Percentiles rank a stretch among this genome's conserved stretches.
Conservation (phyloP, 305 asterid species). For the Nicotiana rustica region DNA sequence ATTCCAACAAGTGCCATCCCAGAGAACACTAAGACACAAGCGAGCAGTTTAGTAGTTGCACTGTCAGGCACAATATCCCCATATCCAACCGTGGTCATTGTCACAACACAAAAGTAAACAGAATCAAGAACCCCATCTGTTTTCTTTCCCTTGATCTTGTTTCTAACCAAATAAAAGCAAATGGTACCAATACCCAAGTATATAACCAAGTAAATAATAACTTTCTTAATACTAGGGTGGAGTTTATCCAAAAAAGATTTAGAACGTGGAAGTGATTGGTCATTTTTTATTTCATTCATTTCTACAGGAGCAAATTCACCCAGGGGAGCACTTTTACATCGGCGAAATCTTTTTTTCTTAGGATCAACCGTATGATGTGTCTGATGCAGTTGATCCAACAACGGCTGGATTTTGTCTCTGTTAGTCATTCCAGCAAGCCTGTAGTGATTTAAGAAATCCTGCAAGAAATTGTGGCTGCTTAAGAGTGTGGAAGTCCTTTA, state of each 20-base stretch:
- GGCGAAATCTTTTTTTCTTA: slow-evolving; percentile 61
- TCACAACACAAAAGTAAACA: slow-evolving; percentile 87
- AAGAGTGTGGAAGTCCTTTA: neutral
- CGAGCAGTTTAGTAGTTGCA: slow-evolving; percentile 68
- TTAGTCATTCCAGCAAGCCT: slow-evolving; percentile 27
- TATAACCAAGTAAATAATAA: slow-evolving; percentile 52
- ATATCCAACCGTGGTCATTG: slow-evolving; percentile 96
- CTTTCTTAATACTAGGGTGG: slow-evolving; percentile 63
- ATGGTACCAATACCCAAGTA: slow-evolving; percentile 66
- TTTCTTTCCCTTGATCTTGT: slow-evolving; percentile 72
- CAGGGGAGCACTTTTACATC: slow-evolving; percentile 80
- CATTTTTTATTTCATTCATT: slow-evolving; percentile 41
- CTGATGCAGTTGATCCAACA: slow-evolving; percentile 34
- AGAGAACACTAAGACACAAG: slow-evolving; percentile 85
- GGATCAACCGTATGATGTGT: slow-evolving; percentile 40
- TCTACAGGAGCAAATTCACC: slow-evolving; percentile 51
- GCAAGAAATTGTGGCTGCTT: slow-evolving; percentile 5
- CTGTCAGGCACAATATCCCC: slow-evolving; percentile 93
- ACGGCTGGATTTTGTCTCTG: slow-evolving; percentile 18
- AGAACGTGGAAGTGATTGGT: slow-evolving; percentile 40
- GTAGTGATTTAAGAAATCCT: neutral
- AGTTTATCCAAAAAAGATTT: slow-evolving; percentile 50
- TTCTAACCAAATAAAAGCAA: slow-evolving; percentile 67
- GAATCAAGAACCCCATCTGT: slow-evolving; percentile 74
- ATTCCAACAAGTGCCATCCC: slow-evolving; percentile 83